Conservation (phyloP, 2,329 filamentous ascomycete genomes). For the Penicillium sp. region DNA sequence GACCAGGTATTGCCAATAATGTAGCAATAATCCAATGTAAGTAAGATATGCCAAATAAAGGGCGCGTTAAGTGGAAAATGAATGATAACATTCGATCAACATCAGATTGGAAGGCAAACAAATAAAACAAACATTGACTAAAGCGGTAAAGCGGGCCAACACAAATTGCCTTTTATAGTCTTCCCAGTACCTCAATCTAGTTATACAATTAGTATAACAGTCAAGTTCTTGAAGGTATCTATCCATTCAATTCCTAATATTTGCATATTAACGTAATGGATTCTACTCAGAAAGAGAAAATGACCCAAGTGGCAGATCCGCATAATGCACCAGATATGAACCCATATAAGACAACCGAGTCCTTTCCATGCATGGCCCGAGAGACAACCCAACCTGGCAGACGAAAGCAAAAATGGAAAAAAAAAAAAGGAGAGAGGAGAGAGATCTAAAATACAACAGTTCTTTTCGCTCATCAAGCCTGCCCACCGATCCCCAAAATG, state of each 20-base stretch:
- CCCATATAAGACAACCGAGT: slow-evolving; percentile 29
- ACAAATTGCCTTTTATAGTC: slow-evolving; percentile 2
- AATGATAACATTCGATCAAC: not conserved
- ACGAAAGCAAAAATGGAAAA: slow-evolving; percentile 14
- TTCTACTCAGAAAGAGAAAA: slow-evolving; percentile 9
- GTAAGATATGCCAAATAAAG: slow-evolving; percentile 8
- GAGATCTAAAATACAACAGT: slow-evolving; percentile 26
- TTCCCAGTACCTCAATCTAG: no score
- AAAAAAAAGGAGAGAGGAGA: slow-evolving; percentile 29
- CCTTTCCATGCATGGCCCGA: slow-evolving; percentile 27
- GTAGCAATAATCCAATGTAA: not conserved
- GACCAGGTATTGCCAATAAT: slow-evolving; percentile 5
- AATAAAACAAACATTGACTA: slow-evolving; percentile 24
- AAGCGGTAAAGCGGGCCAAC: slow-evolving; percentile 16
- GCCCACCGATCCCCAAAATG: slow-evolving; percentile 18
- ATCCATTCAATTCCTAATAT: not conserved
- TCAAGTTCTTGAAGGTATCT: not conserved
- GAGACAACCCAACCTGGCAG: slow-evolving; percentile 19
- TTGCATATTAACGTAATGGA: not conserved
- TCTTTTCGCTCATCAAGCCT: slow-evolving; percentile 26
- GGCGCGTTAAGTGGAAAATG: slow-evolving; percentile 4
- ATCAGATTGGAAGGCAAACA: slow-evolving; percentile 8
- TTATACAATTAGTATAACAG: not conserved
- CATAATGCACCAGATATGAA: slow-evolving; percentile 23
- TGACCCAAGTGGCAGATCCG: slow-evolving; percentile 15